These are phyloP conservation scores for Aspergillus sclerotioniger DNA, from an alignment of 495 filamentous ascomycete species.

Conservation along the genomic window DNA sequence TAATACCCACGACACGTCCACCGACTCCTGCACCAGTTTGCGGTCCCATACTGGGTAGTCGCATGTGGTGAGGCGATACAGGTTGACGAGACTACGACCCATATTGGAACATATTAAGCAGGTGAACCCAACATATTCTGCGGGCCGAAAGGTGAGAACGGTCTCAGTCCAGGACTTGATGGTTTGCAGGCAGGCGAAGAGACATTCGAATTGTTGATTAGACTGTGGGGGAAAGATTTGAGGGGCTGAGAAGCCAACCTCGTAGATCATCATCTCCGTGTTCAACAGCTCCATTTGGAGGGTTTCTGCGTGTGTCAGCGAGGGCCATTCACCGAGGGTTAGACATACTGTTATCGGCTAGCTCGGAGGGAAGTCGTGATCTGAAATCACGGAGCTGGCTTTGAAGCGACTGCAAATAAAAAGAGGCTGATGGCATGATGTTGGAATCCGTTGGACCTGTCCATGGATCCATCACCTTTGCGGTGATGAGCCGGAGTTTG, in stretches of 20 bases:
- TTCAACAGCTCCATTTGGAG: conserved; percentile 2
- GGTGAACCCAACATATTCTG: background rate
- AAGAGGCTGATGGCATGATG: background rate
- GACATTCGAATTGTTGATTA: conserved; percentile 4
- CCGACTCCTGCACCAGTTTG: background rate
- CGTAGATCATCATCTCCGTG: background rate
- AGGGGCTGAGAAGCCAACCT: background rate
- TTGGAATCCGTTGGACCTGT: background rate
- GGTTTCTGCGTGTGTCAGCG: background rate
- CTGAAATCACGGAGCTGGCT: background rate
- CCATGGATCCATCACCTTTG: background rate
- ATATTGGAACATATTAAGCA: background rate
- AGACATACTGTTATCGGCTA: background rate
- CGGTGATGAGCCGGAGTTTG: background rate
- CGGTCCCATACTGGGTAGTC: background rate
- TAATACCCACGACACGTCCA: background rate
- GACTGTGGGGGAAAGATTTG: background rate
- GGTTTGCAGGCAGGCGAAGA: conserved; percentile 1
- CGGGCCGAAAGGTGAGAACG: background rate
- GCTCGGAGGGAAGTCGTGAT: conserved; percentile 2
- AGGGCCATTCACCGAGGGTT: background rate
- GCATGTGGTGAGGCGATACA: background rate
- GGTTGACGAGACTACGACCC: background rate
- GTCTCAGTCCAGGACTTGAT: background rate
- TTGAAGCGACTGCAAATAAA: conserved; percentile 3